Conservation (phyloP, 495 filamentous ascomycete genomes). For the Tuber melanosporum region DNA sequence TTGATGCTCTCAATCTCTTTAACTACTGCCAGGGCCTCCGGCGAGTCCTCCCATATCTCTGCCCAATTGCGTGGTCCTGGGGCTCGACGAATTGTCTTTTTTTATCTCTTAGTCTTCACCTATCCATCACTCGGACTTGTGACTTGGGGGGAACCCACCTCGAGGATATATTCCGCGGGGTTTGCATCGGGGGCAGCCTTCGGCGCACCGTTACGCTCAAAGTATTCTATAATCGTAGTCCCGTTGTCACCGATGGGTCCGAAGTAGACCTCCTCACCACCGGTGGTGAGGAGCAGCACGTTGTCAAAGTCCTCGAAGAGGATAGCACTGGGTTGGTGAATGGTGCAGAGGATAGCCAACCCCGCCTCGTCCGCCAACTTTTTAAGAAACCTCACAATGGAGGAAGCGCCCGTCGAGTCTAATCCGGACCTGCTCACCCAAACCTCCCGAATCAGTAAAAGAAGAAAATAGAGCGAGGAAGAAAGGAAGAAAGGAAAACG, state of each 20-base stretch:
- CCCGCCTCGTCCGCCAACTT: slow-evolving; percentile 67
- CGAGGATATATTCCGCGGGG: slow-evolving; percentile 41
- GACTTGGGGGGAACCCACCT: slow-evolving; percentile 30
- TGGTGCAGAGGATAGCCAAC: slow-evolving; percentile 73
- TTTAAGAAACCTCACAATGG: slow-evolving; percentile 72
- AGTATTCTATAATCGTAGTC: slow-evolving; percentile 39
- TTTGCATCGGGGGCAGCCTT: slow-evolving; percentile 50
- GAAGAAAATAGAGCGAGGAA: background rate
- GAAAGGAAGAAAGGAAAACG: background rate
- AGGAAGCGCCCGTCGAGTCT: slow-evolving; percentile 76
- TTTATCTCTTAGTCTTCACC: slow-evolving; percentile 52
- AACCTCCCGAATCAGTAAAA: slow-evolving; percentile 60
- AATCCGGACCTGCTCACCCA: slow-evolving; percentile 58
- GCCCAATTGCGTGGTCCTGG: slow-evolving; percentile 59
- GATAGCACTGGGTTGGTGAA: slow-evolving; percentile 70
- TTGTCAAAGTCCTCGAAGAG: slow-evolving; percentile 72
- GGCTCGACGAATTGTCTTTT: slow-evolving; percentile 46
- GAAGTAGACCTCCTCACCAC: slow-evolving; percentile 69
- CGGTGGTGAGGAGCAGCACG: slow-evolving; percentile 63
- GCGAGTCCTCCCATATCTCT: slow-evolving; percentile 62
- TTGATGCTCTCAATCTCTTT: slow-evolving; percentile 58
- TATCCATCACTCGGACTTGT: background rate
- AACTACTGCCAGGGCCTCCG: slow-evolving; percentile 49
- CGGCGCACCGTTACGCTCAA: slow-evolving; percentile 47
- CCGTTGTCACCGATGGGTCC: slow-evolving; percentile 64